phyloP scores from a whole-genome alignment of 2,329 filamentous ascomycete genomes.

The Aspergillus fischeri region DNA sequence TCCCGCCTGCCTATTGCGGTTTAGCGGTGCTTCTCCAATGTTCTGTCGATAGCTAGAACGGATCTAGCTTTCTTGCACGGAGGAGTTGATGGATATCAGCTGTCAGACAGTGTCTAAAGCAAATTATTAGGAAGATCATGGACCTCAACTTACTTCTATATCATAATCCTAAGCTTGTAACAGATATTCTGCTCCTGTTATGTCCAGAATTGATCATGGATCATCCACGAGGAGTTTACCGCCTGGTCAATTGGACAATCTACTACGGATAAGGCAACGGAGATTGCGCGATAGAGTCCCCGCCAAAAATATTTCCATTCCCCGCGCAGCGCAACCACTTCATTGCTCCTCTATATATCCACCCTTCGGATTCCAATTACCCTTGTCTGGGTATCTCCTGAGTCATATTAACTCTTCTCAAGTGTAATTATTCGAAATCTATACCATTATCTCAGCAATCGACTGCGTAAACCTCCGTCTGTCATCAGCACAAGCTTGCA shows the following conservation, averaged over 20 bases:
- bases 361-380: not conserved
- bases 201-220: not conserved
- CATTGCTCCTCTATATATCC: not conserved
- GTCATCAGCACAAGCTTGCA: constrained; percentile 1
- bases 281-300: constrained; percentile 1
- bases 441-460: not conserved
- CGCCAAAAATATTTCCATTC: not conserved
- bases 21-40: constrained; percentile 15
- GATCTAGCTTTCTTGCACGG: not conserved
- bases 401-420: not conserved
- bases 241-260: not conserved
- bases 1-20: constrained; percentile 13
- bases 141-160: not conserved
- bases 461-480: not conserved
- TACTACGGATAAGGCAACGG: not conserved
- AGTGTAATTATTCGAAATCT: not conserved
- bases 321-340: too few relatives aligned
- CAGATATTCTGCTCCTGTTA: not conserved
- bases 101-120: not conserved
- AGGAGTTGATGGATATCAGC: not conserved
- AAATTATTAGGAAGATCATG: not conserved
- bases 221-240: not conserved
- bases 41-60: constrained; percentile 5
- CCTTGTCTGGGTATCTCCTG: not conserved
- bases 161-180: not conserved